phyloP scores from a whole-genome alignment of 2,329 filamentous ascomycete genomes.

The Botrytis squamosa region DNA sequence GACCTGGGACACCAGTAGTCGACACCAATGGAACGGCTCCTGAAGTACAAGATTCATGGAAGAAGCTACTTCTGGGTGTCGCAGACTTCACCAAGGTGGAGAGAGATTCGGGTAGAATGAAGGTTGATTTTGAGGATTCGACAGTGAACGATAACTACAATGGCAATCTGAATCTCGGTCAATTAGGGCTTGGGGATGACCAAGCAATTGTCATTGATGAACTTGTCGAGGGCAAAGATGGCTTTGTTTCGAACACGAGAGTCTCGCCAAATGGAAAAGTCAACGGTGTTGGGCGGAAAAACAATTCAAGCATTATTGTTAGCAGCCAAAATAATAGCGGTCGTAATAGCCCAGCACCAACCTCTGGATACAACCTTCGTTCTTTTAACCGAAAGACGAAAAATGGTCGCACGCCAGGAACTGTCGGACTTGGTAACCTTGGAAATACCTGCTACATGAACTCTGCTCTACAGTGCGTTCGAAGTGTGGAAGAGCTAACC shows the following conservation, averaged over 20 bases:
- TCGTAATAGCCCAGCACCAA: conserved; percentile 64
- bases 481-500: conserved; percentile 89
- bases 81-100: conserved; percentile 61
- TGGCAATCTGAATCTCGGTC: conserved; percentile 63
- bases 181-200: conserved; percentile 67
- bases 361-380: conserved; percentile 66
- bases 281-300: conserved; percentile 28
- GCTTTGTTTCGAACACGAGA: conserved; percentile 54
- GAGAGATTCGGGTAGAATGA: conserved; percentile 49
- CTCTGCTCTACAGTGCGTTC: conserved; percentile 89
- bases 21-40: conserved; percentile 21
- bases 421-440: conserved; percentile 81
- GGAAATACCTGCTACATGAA: conserved; percentile 99
- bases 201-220: conserved; percentile 85
- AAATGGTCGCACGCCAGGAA: conserved; percentile 69
- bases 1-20: conserved; percentile 34
- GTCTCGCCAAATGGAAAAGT: conserved; percentile 28
- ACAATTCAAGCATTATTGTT: conserved; percentile 26
- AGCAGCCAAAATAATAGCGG: conserved; percentile 56
- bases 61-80: conserved; percentile 48
- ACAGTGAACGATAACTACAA: conserved; percentile 77
- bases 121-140: conserved; percentile 62
- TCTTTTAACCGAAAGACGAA: conserved; percentile 54
- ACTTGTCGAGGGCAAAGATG: conserved; percentile 57
- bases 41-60: conserved; percentile 43